A percentile compares a stretch with the other conserved stretches of the same genome.
phyloP scores from a whole-genome alignment of 495 filamentous ascomycete genomes.

The Daldinia grandis region DNA sequence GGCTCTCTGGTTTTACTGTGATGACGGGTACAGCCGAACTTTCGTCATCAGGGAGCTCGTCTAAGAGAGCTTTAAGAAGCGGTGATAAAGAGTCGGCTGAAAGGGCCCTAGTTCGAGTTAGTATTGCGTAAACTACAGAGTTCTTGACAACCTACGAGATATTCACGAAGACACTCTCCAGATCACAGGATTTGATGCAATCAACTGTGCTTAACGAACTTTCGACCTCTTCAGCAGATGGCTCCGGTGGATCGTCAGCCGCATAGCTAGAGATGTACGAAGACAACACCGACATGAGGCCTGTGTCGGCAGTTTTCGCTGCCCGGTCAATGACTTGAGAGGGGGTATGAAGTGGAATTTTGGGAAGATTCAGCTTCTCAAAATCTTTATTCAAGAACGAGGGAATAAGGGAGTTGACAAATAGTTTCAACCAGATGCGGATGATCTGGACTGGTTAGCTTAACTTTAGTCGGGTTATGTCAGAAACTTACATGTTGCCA shows the following conservation, averaged over 20 bases:
- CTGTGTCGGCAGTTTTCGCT: constrained; percentile 75
- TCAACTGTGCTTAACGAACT: constrained; percentile 94
- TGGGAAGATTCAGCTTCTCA: constrained; percentile 74
- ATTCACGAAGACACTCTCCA: constrained; percentile 83
- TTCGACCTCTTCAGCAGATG: constrained; percentile 95
- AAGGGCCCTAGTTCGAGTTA: constrained; percentile 63
- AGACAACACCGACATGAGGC: constrained; percentile 91
- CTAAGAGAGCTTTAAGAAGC: constrained; percentile 76
- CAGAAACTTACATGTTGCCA: constrained; percentile 79
- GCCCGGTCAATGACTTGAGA: constrained; percentile 92
- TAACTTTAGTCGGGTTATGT: constrained; percentile 20
- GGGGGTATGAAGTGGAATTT: constrained; percentile 90
- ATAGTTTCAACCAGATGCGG: constrained; percentile 92
- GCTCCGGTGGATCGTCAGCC: constrained; percentile 95
- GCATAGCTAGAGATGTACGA: constrained; percentile 99
- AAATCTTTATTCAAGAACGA: constrained; percentile 79
- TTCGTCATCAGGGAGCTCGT: constrained; percentile 86
- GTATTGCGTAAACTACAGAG: constrained; percentile 10
- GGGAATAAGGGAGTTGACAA: constrained; percentile 92
- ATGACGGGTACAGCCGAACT: constrained; percentile 75
- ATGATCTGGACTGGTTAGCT: constrained; percentile 66
- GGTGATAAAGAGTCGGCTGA: constrained; percentile 70
- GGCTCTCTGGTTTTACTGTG: constrained; percentile 83
- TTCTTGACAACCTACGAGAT: constrained; percentile 68
- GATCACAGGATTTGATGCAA: constrained; percentile 87